phyloP scores from a whole-genome alignment of 768 basidiomycete species.

The Psilocybe tampanensis region DNA sequence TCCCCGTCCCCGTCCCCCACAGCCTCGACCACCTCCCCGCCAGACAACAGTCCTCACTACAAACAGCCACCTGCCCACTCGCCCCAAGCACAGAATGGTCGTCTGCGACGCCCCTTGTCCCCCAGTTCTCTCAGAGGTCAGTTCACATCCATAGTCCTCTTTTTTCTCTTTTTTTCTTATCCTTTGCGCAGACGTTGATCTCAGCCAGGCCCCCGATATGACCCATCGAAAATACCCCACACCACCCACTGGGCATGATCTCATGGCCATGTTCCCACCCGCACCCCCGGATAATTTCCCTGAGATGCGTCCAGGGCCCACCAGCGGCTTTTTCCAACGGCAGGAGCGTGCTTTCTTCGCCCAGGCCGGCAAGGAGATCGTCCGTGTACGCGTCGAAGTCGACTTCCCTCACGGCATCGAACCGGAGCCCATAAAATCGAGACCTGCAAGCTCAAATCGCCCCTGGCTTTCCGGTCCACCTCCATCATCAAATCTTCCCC shows the following conservation, averaged over 20 bases:
- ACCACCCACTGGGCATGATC: conserved; percentile 79
- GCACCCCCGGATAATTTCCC: conserved; percentile 59
- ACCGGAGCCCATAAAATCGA: conserved; percentile 28
- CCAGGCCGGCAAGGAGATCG: conserved; percentile 75
- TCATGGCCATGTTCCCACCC: conserved; percentile 85
- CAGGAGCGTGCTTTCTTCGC: conserved; percentile 85
- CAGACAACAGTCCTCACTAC: conserved; percentile 41
- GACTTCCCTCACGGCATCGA: conserved; percentile 49
- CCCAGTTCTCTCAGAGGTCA: conserved; percentile 65
- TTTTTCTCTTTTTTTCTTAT: not conserved
- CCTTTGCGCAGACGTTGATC: conserved; percentile 57
- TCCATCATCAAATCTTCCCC: conserved; percentile 24
- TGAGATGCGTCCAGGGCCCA: conserved; percentile 63
- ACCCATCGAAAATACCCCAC: conserved; percentile 65
- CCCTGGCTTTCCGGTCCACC: conserved; percentile 27
- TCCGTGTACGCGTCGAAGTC: conserved; percentile 72
- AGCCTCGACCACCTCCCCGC: conserved; percentile 46
- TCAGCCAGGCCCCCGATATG: conserved; percentile 52
- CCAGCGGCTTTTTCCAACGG: conserved; percentile 70
- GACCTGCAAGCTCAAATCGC: conserved; percentile 25
- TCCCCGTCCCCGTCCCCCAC: conserved; percentile 58
- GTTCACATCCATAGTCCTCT: conserved; percentile 4
- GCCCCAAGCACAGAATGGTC: conserved; percentile 33
- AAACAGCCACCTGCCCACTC: conserved; percentile 28
- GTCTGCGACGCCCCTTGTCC: conserved; percentile 56